Base-by-base conservation (phyloP, 2,329 filamentous ascomycete genomes). In the Drechslerella dactyloides region DNA sequence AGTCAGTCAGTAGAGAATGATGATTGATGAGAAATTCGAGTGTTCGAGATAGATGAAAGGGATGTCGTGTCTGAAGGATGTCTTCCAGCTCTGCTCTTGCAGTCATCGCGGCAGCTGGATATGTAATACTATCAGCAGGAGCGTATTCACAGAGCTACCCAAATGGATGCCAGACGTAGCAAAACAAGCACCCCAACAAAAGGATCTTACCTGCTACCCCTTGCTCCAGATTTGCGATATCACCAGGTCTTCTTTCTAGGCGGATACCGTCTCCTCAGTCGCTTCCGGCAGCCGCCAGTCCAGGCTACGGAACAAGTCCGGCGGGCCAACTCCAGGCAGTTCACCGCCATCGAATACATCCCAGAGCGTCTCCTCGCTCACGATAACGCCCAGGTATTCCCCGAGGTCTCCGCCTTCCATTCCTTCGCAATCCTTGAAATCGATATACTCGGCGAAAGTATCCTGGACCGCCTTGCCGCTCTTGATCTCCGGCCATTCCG, bases 271-370 rank as follows among this genome's bases (percentile, higher is more conserved):
- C n/a, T n/a, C n/a, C n/a, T n/a, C n/a, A n/a, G n/a, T n/a, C n/a
- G n/a, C n/a, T n/a, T n/a, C n/a, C n/a, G n/a, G n/a, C n/a, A n/a
- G n/a, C n/a, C n/a, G n/a, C n/a, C n/a, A n/a, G n/a, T n/a, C n/a
- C n/a, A n/a, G 11, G 40, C 11, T 17, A 17, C 6, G n/a, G 54
- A 48, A 37, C 44, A 13, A 55, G 21, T 53, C 50, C 50, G 24
- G 30, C 5, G 7, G 15, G 21, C 55, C 66, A n/a, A 48, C 15
- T 8, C 55, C 50, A 33, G 24, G 60, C 4, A 24, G n/a, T n/a
- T n/a, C 8, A n/a, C 68, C 68, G 21, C 51, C 51, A 17, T 60
- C 60, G 56, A 72, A 61, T 15, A 72, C n/a, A 2, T 61, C 60
- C 68, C 68, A 72, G 8, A 72, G 30, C 15, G 50, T 52, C 24